phyloP scores from a whole-genome alignment of 1,139 yeast species.

The Candida sojae region DNA sequence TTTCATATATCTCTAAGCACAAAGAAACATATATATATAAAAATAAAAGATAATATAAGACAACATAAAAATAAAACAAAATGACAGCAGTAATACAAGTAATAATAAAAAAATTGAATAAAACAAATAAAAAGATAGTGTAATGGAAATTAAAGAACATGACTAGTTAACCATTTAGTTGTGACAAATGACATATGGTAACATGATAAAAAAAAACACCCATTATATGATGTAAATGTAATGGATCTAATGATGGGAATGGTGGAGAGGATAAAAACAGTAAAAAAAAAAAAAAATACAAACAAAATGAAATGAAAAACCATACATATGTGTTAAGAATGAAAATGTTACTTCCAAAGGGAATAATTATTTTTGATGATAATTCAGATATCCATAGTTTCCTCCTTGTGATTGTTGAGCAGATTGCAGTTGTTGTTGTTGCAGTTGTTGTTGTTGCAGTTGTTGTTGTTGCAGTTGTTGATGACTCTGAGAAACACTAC shows the following conservation, averaged over 20 bases:
- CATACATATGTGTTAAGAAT: not conserved
- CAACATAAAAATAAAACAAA: not conserved
- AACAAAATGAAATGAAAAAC: constrained; percentile 1
- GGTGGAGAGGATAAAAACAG: constrained; percentile 4
- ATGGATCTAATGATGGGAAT: not conserved
- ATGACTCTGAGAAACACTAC: constrained; percentile 7
- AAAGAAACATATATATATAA: not conserved
- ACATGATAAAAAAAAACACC: too few relatives aligned
- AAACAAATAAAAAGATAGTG: not conserved
- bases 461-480: constrained; percentile 4
- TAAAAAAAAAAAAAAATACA: not conserved
- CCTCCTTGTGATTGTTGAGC: constrained; percentile 12
- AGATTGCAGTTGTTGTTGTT: constrained; percentile 1
- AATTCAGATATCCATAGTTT: constrained; percentile 39
- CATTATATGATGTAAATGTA: not conserved
- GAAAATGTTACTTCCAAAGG: not conserved
- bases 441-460: constrained; percentile 3
- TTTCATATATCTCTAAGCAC: not conserved
- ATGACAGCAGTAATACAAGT: constrained; percentile 6
- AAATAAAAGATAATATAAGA: not conserved
- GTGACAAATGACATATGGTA: too few relatives aligned
- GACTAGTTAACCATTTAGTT: too few relatives aligned
- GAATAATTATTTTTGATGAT: constrained; percentile 22
- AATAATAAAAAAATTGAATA: constrained; percentile 6
- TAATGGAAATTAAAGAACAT: not conserved